Evolutionary conservation across 768 basidiomycete species (phyloP).

Genomic region (Lentinula guzmanii): DNA sequence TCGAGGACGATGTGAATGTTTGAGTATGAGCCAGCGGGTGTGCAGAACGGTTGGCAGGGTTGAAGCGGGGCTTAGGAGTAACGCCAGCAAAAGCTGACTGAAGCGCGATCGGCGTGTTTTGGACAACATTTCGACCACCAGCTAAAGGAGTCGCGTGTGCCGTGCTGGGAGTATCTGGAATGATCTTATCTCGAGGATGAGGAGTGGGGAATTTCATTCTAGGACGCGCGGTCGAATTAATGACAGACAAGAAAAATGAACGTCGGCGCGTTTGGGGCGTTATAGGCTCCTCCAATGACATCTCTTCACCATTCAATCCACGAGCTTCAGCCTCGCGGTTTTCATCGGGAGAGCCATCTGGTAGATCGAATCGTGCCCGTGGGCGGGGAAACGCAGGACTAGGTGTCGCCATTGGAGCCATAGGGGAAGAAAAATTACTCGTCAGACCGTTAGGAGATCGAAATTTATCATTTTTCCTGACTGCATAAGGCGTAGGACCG

Average conservation of each 20-base stretch:
- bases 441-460: constrained; percentile 31
- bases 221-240: constrained; percentile 77
- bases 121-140: constrained; percentile 21
- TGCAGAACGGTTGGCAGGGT: constrained; percentile 36
- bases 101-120: constrained; percentile 23
- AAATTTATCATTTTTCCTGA: constrained; percentile 17
- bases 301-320: constrained; percentile 21
- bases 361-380: constrained; percentile 56
- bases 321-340: constrained; percentile 14
- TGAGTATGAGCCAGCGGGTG: constrained; percentile 69
- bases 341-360: constrained; percentile 24
- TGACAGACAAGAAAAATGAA: constrained; percentile 78
- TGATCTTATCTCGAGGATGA: constrained; percentile 36
- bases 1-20: constrained; percentile 29
- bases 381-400: constrained; percentile 60
- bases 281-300: constrained; percentile 37
- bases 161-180: constrained; percentile 27
- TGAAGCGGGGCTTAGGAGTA: constrained; percentile 54
- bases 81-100: constrained; percentile 56
- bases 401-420: constrained; percentile 53
- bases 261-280: constrained; percentile 72
- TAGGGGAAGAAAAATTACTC: constrained; percentile 48
- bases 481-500: constrained; percentile 28
- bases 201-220: constrained; percentile 62
- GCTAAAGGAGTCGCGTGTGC: constrained; percentile 27